A percentile compares a stretch with the other conserved stretches of the same genome.
phyloP scores from a whole-genome alignment of 306 rosid genomes.

The Dryas octopetala region DNA sequence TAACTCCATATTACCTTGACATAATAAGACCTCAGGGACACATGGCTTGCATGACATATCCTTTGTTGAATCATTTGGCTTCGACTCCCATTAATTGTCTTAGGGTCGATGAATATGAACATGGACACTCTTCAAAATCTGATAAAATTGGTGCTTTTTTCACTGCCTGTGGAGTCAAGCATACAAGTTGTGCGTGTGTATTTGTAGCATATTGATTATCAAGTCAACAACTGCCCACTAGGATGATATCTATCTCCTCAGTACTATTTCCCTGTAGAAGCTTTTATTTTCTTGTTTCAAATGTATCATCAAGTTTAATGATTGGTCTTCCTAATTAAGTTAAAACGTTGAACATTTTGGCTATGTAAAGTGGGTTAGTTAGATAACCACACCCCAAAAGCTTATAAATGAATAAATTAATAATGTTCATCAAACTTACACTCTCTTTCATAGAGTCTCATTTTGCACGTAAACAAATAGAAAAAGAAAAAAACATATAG shows the following conservation, averaged over 20 bases:
- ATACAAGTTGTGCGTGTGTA: background rate
- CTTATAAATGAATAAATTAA: too few species aligned
- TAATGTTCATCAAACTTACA: too few species aligned
- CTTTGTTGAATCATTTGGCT: background rate
- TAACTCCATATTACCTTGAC: background rate
- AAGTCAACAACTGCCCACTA: constrained; percentile 5
- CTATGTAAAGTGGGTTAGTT: background rate
- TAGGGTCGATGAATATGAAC: background rate
- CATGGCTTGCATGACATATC: constrained; percentile 9
- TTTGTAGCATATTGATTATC: background rate
- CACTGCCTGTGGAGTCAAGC: background rate
- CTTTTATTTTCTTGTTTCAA: background rate
- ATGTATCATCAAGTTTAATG: background rate
- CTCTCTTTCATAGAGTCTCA: too few species aligned
- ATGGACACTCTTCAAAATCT: background rate
- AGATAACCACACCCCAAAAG: too few species aligned
- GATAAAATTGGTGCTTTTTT: background rate
- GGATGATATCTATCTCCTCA: background rate
- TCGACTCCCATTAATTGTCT: background rate
- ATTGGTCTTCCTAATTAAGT: background rate
- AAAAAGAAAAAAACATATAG: too few species aligned
- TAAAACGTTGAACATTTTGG: background rate
- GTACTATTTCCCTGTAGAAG: background rate
- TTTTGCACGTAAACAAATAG: too few species aligned
- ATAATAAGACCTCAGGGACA: background rate